These are phyloP conservation scores for Batkoa obscura DNA, from an alignment of 371 early-diverging fungal genomes.

Conservation along the genomic window DNA sequence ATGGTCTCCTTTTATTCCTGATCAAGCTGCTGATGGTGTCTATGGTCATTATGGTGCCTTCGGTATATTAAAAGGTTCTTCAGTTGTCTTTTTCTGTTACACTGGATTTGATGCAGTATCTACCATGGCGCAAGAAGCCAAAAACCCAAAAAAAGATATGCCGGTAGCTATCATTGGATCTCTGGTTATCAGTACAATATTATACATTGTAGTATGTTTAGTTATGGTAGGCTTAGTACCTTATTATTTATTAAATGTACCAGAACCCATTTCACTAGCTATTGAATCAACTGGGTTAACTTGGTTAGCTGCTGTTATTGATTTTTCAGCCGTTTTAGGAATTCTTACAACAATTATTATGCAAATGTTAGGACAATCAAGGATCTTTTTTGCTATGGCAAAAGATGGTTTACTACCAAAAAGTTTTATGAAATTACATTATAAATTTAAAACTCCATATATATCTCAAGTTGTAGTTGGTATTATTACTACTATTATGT, in stretches of 20 bases:
- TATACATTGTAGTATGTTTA: slow-evolving; percentile 54
- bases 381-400: slow-evolving; percentile 78
- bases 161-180: slow-evolving; percentile 75
- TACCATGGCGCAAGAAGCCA: slow-evolving; percentile 70
- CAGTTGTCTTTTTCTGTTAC: slow-evolving; percentile 74
- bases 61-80: slow-evolving; percentile 56
- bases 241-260: slow-evolving; percentile 24
- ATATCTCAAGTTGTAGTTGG: slow-evolving; percentile 15
- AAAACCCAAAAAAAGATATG: slow-evolving; percentile 59
- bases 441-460: slow-evolving; percentile 41
- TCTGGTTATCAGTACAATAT: slow-evolving; percentile 45
- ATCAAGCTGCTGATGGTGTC: slow-evolving; percentile 22
- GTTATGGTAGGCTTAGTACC: slow-evolving; percentile 55
- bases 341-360: slow-evolving; percentile 60
- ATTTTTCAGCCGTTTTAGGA: slow-evolving; percentile 57
- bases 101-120: slow-evolving; percentile 81
- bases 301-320: slow-evolving; percentile 53
- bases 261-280: slow-evolving; percentile 47
- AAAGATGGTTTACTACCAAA: slow-evolving; percentile 12
- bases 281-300: slow-evolving; percentile 28
- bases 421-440: slow-evolving; percentile 20
- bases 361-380: slow-evolving; percentile 59
- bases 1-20: slow-evolving; percentile 64
- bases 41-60: slow-evolving; percentile 32
- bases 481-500: slow-evolving; percentile 41